Evolutionary conservation across 225 moss, liverwort and hornwort species (phyloP), one percentile per base, ranked within the genome.

Genomic region (Rhytidiadelphus loreus): DNA sequence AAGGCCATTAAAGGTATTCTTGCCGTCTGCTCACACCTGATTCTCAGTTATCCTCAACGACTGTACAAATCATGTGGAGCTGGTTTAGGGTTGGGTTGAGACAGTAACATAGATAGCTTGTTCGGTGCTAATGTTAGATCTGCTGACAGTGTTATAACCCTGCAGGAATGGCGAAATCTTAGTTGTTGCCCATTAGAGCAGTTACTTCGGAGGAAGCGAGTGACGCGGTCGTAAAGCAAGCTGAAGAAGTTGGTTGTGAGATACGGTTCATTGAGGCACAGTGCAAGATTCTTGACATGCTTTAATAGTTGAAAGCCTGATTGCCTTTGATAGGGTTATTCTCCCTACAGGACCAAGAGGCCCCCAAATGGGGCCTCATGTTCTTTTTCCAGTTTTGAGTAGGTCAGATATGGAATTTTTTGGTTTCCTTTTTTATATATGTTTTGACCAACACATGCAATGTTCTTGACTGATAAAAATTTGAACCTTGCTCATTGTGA

Each of bases 11-110:
- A 94, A 92, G 95, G 94, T 73, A 93, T 93, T 62, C 82, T 96
- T 90, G 93, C 92, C 58, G 83, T 89, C 78, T 94, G 92, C 64
- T 94, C 94, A 39, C 96, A 95, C 81, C 90, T 95, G 64, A 92
- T 90, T 37, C 91, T 91, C 52, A 57, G 88, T 93, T 53, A 93
- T 92, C 86, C 81, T 96, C 39, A 93, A 94, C 87, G 92, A 92
- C 25, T 93, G 90, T 89, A 89, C 91, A 48, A 90, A 93, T 89
- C 69, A 86, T 55, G 59, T 64, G n/a, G 58, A 84, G 69, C 59
- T 73, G 53, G 80, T 89, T 89, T 60, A 62, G 62, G 72, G 80
- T 61, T 89, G 56, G n/a, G 83, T 83, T 62, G 46, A 77, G 84
- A 17, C 57, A 39, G 33, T 48, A 35, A 61, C 28, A 16, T 22